Percentiles rank a stretch among this genome's conserved stretches.
Conservation (phyloP, 2,329 filamentous ascomycete species). For the Kalmusia sp. region DNA sequence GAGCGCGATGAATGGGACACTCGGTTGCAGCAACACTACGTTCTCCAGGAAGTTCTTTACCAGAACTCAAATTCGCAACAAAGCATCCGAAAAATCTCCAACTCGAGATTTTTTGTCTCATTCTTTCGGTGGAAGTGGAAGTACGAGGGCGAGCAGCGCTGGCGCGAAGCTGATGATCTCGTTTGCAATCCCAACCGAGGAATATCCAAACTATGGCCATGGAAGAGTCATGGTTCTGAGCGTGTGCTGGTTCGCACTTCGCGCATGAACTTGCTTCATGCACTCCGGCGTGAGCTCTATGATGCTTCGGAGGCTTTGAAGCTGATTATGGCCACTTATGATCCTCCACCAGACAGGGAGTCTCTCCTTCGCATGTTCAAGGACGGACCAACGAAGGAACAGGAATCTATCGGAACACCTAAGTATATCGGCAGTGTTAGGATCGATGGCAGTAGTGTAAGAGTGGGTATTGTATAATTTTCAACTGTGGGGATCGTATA, state of each 20-base stretch:
- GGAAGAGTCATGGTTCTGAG: background rate
- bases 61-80: too few species aligned
- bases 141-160: background rate
- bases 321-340: background rate
- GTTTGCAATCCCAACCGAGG: background rate
- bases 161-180: background rate
- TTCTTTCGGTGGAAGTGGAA: background rate
- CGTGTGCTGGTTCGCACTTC: background rate
- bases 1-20: background rate
- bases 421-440: conserved; percentile 6
- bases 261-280: background rate
- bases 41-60: background rate
- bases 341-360: background rate
- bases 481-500: too few species aligned
- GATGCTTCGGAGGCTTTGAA: background rate
- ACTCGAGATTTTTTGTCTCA: background rate
- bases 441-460: conserved; percentile 7
- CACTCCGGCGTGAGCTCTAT: background rate
- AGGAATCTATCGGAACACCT: background rate
- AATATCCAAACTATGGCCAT: background rate
- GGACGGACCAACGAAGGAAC: conserved; percentile 6
- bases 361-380: background rate
- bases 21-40: background rate
- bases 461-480: conserved; percentile 1
- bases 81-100: background rate